A percentile compares a stretch with the other conserved stretches of the same genome.
Conservation (phyloP, 306 rosid genomes). For the Fagus sylvatica region DNA sequence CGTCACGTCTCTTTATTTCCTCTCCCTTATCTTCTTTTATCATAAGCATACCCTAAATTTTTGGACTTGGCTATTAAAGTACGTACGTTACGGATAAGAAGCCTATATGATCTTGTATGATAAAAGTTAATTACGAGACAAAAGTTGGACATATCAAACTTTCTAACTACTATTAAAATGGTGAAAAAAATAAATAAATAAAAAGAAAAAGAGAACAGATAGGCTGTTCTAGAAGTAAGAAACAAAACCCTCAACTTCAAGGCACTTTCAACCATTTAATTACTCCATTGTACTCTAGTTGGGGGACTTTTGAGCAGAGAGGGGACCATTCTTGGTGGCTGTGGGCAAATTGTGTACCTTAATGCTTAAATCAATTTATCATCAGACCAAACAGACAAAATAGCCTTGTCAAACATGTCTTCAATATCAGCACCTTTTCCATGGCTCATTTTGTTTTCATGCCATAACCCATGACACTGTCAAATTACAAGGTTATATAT, state of each 20-base stretch:
- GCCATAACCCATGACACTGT: neutral
- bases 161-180: too few relatives aligned
- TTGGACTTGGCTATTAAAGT: too few relatives aligned
- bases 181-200: too few relatives aligned
- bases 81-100: too few relatives aligned
- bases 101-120: too few relatives aligned
- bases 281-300: neutral
- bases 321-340: constrained; percentile 22
- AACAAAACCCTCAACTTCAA: neutral
- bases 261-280: neutral
- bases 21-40: too few relatives aligned
- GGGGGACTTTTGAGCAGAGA: neutral
- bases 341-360: constrained; percentile 8
- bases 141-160: too few relatives aligned
- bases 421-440: neutral
- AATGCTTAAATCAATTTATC: constrained; percentile 25
- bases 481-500: neutral
- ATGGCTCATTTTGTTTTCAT: neutral
- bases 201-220: too few relatives aligned
- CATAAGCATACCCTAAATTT: too few relatives aligned
- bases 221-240: neutral
- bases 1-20: too few relatives aligned
- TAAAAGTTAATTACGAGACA: too few relatives aligned
- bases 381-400: constrained; percentile 12
- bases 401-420: neutral